Base-by-base conservation (phyloP, 2,329 filamentous ascomycete species). In the Colletotrichum neosansevieriae region DNA sequence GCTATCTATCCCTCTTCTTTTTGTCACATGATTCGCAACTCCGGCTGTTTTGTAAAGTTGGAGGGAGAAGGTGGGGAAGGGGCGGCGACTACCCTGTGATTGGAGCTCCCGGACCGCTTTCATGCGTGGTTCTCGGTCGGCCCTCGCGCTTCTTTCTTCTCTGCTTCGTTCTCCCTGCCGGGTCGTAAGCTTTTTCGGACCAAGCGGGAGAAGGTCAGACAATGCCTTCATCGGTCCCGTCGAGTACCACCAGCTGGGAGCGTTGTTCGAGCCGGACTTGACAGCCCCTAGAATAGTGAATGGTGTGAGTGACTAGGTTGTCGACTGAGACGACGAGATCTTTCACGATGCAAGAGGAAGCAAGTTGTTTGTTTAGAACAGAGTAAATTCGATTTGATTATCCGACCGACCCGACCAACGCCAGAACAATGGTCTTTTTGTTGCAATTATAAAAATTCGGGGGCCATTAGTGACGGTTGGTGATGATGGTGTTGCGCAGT, bases 381-480 rank as follows among this genome's bases (percentile, higher is more conserved):
- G 50, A 44, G 17, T 19, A 61, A 53, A 53, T 32, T 61, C 36
- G 47, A 61, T 61, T 57, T 51, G 58, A 61, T 61, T 61, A 61
- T 61, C 58, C 47, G 58, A 61, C 58, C 47, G 47, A 44, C 47
- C 58, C 58, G 58, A 61, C 58, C 58, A 61, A 61, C 58, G 58
- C 58, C 58, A 61, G 47, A 61, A 61, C 58, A 61, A 61, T 61
- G 58, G 47, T 61, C 58, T 61, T 61, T 61, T 24, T 61, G 58
- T 61, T 36, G 45, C 58, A 53, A 61, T 61, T 61, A 61, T 9
- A 44, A 61, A 61, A 34, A 36, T 15, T 17, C 19, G 54, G 58
- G 47, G 47, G 58, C 49, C 58, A 61, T 61, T 61, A 61, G 58
- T 61, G 58, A 61, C 58, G 45, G 58, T 61, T 61, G 34, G 32